These are phyloP conservation scores for Polychytrium aggregatum DNA, from an alignment of 192 early-diverging fungal species.

Conservation along the genomic window DNA sequence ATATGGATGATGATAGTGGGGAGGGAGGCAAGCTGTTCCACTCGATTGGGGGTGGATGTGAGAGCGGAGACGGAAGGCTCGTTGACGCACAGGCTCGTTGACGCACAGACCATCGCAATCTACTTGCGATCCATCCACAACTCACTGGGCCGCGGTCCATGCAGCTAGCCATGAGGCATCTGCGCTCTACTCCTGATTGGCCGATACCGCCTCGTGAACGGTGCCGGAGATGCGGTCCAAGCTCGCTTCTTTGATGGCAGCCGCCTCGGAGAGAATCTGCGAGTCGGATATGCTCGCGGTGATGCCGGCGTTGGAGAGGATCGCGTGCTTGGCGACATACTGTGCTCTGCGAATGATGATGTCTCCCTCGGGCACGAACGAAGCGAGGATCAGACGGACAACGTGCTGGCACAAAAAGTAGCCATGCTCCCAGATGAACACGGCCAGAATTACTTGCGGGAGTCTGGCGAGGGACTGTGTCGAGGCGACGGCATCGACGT, in stretches of 20 bases:
- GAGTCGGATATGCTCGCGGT: too few species aligned
- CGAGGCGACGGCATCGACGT: constrained; percentile 4
- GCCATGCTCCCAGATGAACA: constrained; percentile 16
- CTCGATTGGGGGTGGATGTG: too few species aligned
- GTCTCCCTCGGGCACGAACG: constrained; percentile 5
- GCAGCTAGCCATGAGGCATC: constrained; percentile 14
- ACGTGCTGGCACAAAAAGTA: constrained; percentile 14
- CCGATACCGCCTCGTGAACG: not conserved
- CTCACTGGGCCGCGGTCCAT: constrained; percentile 8
- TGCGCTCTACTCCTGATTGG: not conserved
- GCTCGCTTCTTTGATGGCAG: constrained; percentile 13
- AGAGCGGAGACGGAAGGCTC: too few species aligned
- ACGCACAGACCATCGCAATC: not conserved
- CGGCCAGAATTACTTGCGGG: constrained; percentile 3
- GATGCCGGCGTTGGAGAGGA: constrained; percentile 15
- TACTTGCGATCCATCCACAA: not conserved
- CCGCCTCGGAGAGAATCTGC: constrained; percentile 8
- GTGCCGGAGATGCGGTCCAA: not conserved
- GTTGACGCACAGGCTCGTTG: too few species aligned
- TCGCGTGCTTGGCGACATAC: constrained; percentile 14
- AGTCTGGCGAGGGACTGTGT: constrained; percentile 5
- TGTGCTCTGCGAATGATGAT: constrained; percentile 5
- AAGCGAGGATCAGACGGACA: too few species aligned
- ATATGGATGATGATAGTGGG: too few species aligned
- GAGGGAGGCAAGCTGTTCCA: too few species aligned